Conservation (phyloP, 352 stramenopile species). For the Globisporangium nagaii region DNA sequence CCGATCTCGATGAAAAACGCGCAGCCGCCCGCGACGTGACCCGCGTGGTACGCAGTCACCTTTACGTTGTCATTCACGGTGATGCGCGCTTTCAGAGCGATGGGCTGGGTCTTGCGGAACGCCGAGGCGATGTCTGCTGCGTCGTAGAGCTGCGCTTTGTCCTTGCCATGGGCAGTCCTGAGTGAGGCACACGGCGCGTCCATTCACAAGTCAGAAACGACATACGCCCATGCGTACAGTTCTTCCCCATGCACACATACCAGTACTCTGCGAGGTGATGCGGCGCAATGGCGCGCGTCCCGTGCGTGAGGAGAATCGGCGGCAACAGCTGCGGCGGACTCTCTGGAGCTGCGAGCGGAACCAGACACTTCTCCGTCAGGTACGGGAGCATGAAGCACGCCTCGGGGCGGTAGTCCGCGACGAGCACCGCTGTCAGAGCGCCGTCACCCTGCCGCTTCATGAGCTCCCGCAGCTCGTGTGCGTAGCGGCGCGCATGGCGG, state of each 20-base stretch:
- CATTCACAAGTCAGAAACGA: background rate
- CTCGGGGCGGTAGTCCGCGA: conserved; percentile 67
- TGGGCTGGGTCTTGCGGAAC: conserved; percentile 45
- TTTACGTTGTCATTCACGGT: conserved; percentile 64
- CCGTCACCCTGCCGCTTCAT: conserved; percentile 30
- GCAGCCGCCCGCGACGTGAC: conserved; percentile 73
- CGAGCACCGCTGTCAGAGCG: conserved; percentile 44
- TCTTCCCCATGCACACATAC: conserved; percentile 21
- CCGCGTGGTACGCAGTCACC: conserved; percentile 76
- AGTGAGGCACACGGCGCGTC: conserved; percentile 25
- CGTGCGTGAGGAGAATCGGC: conserved; percentile 68
- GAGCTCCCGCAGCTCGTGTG: conserved; percentile 52
- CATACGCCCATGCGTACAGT: background rate
- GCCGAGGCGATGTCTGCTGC: conserved; percentile 46
- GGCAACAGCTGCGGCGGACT: conserved; percentile 19
- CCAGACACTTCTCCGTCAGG: conserved; percentile 52
- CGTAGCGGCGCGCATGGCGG: conserved; percentile 31
- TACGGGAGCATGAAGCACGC: conserved; percentile 72
- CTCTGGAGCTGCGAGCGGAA: conserved; percentile 6
- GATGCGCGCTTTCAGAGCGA: conserved; percentile 49
- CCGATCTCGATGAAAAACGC: conserved; percentile 76
- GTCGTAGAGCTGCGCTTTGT: conserved; percentile 42
- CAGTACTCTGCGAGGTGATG: conserved; percentile 74
- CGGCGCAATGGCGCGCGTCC: conserved; percentile 62
- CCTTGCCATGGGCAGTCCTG: conserved; percentile 40